Evolutionary conservation across 2,329 filamentous ascomycete genomes (phyloP).

Genomic region (Xylariales sp.): DNA sequence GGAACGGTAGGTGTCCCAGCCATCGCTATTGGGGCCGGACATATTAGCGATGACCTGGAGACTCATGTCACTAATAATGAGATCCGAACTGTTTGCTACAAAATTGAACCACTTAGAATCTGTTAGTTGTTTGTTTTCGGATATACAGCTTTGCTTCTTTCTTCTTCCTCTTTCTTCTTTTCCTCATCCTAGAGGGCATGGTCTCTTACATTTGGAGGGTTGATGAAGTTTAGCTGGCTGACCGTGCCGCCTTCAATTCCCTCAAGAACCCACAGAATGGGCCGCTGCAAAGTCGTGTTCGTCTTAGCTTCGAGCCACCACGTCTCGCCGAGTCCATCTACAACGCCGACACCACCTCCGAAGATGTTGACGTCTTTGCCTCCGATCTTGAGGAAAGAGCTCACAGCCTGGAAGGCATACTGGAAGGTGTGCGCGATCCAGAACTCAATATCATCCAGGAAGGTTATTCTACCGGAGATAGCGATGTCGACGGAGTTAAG

Average conservation of each 20-base stretch:
- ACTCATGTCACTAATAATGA: constrained; percentile 59
- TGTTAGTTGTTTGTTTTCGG: not conserved
- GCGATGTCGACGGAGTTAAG: constrained; percentile 59
- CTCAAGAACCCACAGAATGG: constrained; percentile 52
- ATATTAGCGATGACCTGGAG: constrained; percentile 39
- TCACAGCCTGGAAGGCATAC: constrained; percentile 62
- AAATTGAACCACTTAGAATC: constrained; percentile 57
- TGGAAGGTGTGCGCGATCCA: constrained; percentile 63
- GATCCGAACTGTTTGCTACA: constrained; percentile 60
- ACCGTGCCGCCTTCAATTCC: constrained; percentile 55
- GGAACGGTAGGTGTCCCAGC: constrained; percentile 61
- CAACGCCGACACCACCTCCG: constrained; percentile 37
- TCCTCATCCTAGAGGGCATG: too few relatives aligned
- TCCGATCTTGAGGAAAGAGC: constrained; percentile 45
- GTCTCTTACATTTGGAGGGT: constrained; percentile 37
- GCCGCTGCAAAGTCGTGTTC: constrained; percentile 48
- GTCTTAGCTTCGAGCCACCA: constrained; percentile 60
- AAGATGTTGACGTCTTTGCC: constrained; percentile 56
- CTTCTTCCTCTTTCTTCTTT: too few relatives aligned
- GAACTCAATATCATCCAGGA: constrained; percentile 64
- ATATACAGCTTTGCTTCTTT: too few relatives aligned
- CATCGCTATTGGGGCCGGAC: constrained; percentile 59
- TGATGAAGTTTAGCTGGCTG: constrained; percentile 54
- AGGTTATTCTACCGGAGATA: constrained; percentile 51
- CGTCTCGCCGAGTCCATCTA: constrained; percentile 61